Conservation (phyloP, 768 basidiomycete genomes). For the Astraeus odoratus region DNA sequence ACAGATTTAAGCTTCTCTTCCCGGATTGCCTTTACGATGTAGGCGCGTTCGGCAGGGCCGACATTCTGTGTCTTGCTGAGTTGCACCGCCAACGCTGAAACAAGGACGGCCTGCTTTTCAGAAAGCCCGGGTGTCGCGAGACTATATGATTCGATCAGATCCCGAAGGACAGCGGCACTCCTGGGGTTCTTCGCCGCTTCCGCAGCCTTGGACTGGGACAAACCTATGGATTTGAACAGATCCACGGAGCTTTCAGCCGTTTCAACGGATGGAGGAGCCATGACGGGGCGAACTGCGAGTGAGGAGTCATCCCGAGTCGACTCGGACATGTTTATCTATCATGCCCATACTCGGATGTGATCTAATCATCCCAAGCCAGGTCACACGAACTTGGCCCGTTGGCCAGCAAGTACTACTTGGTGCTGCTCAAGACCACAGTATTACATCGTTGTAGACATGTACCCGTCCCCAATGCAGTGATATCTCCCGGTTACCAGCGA, state of each 20-base stretch:
- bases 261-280: constrained; percentile 7
- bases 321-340: too few relatives aligned
- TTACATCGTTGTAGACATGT: too few relatives aligned
- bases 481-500: constrained; percentile 17
- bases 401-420: too few relatives aligned
- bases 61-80: constrained; percentile 49
- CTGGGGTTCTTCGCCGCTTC: constrained; percentile 81
- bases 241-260: constrained; percentile 9
- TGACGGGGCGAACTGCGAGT: too few relatives aligned
- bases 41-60: constrained; percentile 47
- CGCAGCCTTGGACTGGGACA: constrained; percentile 68
- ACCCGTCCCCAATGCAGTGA: constrained; percentile 8
- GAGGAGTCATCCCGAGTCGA: too few relatives aligned
- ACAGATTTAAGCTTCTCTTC: constrained; percentile 66
- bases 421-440: too few relatives aligned
- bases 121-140: constrained; percentile 45
- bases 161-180: constrained; percentile 60
- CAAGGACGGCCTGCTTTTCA: constrained; percentile 69
- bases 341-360: too few relatives aligned
- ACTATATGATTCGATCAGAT: constrained; percentile 54
- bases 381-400: too few relatives aligned
- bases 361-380: too few relatives aligned
- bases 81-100: constrained; percentile 60
- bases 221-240: constrained; percentile 72
- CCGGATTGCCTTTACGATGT: constrained; percentile 62